Percentiles rank a stretch among this genome's conserved stretches.
Conservation (phyloP, 805 yeast genomes). For the Cephaloascus fragrans region DNA sequence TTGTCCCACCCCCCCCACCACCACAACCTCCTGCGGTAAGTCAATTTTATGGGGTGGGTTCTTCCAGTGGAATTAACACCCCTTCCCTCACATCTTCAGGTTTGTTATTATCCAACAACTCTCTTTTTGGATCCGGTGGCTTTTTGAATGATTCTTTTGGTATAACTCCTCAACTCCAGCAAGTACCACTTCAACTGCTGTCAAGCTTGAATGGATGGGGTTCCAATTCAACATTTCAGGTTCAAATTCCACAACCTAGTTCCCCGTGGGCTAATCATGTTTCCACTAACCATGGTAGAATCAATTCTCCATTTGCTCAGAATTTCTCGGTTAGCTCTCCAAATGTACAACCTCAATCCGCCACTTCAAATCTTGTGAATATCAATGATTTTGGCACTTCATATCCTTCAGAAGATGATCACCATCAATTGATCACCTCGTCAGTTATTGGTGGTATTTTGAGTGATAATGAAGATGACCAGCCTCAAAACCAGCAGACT, state of each 20-base stretch:
- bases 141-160: neutral
- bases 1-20: conserved; percentile 2
- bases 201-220: conserved; percentile 1
- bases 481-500: too few relatives aligned
- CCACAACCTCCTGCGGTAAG: neutral
- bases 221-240: neutral
- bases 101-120: neutral
- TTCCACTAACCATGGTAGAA: neutral
- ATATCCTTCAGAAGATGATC: neutral
- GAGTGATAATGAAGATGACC: neutral
- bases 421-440: neutral
- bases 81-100: neutral
- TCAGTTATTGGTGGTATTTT: neutral
- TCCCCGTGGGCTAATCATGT: neutral
- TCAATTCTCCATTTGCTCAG: neutral
- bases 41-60: neutral
- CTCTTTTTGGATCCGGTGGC: neutral
- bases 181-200: conserved; percentile 2
- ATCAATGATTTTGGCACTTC: neutral
- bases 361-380: neutral
- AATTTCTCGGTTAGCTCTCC: neutral
- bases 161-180: neutral
- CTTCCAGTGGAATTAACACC: neutral
- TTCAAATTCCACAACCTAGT: neutral
- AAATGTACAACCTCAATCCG: neutral